These are phyloP conservation scores for Microbotryum lychnidis-dioicae DNA, from an alignment of 1,284 basidiomycete species.

Conservation along the genomic window DNA sequence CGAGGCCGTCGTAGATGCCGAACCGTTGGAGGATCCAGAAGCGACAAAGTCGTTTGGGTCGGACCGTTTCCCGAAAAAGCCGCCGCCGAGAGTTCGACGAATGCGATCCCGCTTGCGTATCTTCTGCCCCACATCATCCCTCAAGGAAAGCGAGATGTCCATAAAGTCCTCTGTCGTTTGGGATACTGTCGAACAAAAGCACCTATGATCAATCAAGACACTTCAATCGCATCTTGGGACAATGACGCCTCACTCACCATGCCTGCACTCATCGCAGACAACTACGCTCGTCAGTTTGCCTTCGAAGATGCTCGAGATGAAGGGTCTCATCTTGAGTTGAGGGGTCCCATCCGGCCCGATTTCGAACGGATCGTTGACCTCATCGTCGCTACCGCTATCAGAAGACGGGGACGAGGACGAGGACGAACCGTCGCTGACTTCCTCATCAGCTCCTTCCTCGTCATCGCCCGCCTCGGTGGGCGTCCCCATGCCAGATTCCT, in stretches of 20 bases:
- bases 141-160: constrained; percentile 79
- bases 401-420: constrained; percentile 4
- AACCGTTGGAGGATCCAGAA: constrained; percentile 4
- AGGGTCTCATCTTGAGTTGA: constrained; percentile 50
- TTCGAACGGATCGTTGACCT: background rate
- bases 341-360: no score
- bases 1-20: background rate
- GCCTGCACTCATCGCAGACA: constrained; percentile 85
- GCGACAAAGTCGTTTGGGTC: background rate
- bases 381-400: constrained; percentile 3
- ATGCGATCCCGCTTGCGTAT: constrained; percentile 47
- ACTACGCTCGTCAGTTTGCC: constrained; percentile 80
- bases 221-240: no score
- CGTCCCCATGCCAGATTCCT: background rate
- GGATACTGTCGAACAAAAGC: constrained; percentile 48
- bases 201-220: background rate
- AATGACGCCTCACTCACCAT: constrained; percentile 36
- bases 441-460: background rate
- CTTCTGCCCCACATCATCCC: constrained; percentile 62
- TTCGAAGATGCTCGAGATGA: constrained; percentile 81
- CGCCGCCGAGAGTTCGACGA: constrained; percentile 19
- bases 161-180: constrained; percentile 89
- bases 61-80: constrained; percentile 22
- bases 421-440: background rate
- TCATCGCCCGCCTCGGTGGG: background rate